phyloP scores from a whole-genome alignment of 2,329 filamentous ascomycete species.

The Talaromyces sp. region DNA sequence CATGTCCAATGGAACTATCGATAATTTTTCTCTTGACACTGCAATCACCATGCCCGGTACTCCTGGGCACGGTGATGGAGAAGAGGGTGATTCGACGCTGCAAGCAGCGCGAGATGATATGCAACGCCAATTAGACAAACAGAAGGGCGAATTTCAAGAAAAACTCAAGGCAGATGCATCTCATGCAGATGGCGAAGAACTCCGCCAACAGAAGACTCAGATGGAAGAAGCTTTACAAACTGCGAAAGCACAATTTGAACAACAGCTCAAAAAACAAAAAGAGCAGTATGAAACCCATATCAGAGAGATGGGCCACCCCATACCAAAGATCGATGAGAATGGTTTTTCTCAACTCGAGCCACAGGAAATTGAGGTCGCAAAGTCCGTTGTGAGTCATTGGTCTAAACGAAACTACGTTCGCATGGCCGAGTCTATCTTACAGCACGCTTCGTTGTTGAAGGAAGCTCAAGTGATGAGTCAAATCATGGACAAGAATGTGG shows the following conservation, averaged over 20 bases:
- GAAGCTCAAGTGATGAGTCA: slow-evolving; percentile 98
- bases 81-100: slow-evolving; percentile 58
- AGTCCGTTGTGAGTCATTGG: slow-evolving; percentile 66
- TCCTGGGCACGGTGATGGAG: slow-evolving; percentile 63
- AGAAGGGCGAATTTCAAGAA: slow-evolving; percentile 75
- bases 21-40: slow-evolving; percentile 94
- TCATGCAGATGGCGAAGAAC: slow-evolving; percentile 74
- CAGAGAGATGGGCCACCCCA: slow-evolving; percentile 60
- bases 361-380: slow-evolving; percentile 65
- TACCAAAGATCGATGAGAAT: slow-evolving; percentile 46
- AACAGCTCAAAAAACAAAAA: slow-evolving; percentile 75
- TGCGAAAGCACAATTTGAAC: slow-evolving; percentile 83
- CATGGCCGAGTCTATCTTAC: slow-evolving; percentile 87
- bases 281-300: slow-evolving; percentile 80
- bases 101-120: slow-evolving; percentile 73
- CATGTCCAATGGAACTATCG: slow-evolving; percentile 85
- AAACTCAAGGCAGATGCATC: slow-evolving; percentile 68
- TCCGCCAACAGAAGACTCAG: slow-evolving; percentile 71
- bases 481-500: slow-evolving; percentile 83
- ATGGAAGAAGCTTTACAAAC: slow-evolving; percentile 78
- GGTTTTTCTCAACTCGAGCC: slow-evolving; percentile 55
- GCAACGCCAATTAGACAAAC: slow-evolving; percentile 73
- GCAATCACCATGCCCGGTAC: slow-evolving; percentile 91
- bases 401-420: slow-evolving; percentile 77
- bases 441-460: slow-evolving; percentile 81